Percentiles rank a stretch among this genome's conserved stretches.
These are phyloP conservation scores for Didymella pinodella DNA, from an alignment of 2,329 filamentous ascomycete species.

Conservation along the genomic window DNA sequence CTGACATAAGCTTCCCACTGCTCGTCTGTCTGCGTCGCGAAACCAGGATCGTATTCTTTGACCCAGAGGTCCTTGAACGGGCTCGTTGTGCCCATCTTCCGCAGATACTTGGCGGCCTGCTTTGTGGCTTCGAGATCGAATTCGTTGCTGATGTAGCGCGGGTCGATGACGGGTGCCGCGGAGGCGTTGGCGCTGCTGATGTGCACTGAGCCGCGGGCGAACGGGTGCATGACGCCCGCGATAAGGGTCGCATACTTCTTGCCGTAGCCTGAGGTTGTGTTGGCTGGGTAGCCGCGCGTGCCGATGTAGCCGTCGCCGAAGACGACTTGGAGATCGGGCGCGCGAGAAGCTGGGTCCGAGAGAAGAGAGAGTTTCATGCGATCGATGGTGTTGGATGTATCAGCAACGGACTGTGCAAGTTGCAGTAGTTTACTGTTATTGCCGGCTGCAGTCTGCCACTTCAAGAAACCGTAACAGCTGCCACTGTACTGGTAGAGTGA, in stretches of 20 bases:
- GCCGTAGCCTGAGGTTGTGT: slow-evolving; percentile 32
- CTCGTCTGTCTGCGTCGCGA: slow-evolving; percentile 27
- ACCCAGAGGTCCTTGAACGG: slow-evolving; percentile 40
- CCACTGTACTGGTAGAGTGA: slow-evolving; percentile 53
- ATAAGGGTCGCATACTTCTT: slow-evolving; percentile 40
- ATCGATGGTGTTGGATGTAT: slow-evolving; percentile 24
- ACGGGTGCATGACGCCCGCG: slow-evolving; percentile 42
- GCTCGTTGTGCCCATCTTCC: slow-evolving; percentile 31
- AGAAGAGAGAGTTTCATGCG: slow-evolving; percentile 44
- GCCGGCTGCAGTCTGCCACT: slow-evolving; percentile 52
- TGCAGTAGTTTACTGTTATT: slow-evolving; percentile 26
- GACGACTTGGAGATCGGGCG: slow-evolving; percentile 55
- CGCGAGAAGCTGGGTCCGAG: slow-evolving; percentile 32
- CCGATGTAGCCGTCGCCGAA: slow-evolving; percentile 57
- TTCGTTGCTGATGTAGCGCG: slow-evolving; percentile 29
- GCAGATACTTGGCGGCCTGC: slow-evolving; percentile 30
- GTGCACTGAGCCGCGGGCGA: slow-evolving; percentile 35
- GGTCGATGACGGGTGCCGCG: slow-evolving; percentile 30
- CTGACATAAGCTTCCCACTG: slow-evolving; percentile 30
- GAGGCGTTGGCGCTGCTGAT: slow-evolving; percentile 24
- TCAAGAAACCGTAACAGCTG: slow-evolving; percentile 53
- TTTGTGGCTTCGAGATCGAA: slow-evolving; percentile 31
- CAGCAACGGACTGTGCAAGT: slow-evolving; percentile 23
- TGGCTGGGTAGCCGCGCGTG: slow-evolving; percentile 41
- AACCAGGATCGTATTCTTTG: slow-evolving; percentile 38